These are phyloP conservation scores for Adansonia grandidieri DNA, from an alignment of 441 rosid species.

Conservation along the genomic window DNA sequence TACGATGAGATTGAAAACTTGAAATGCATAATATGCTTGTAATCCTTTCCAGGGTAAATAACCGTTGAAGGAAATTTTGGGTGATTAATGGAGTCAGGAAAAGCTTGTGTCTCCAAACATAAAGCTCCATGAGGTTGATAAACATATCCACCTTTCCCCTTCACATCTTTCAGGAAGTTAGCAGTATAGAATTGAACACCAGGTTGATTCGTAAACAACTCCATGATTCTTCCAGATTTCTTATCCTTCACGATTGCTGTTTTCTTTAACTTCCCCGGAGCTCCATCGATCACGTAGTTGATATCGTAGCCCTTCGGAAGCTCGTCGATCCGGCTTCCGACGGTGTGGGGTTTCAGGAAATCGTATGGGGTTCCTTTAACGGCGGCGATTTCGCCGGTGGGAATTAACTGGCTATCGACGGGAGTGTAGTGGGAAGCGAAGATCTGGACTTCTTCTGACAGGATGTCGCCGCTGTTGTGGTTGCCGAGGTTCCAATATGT, in stretches of 20 bases:
- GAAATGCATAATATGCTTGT: conserved; percentile 66
- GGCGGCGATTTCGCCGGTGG: conserved; percentile 5
- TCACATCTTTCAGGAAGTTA: conserved; percentile 47
- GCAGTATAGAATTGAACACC: conserved; percentile 86
- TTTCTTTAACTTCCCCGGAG: conserved; percentile 2
- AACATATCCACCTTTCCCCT: conserved; percentile 72
- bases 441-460: conserved; percentile 16
- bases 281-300: conserved; percentile 19
- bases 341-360: conserved; percentile 13
- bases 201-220: conserved; percentile 63
- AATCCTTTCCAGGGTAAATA: conserved; percentile 53
- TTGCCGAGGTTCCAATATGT: conserved; percentile 22
- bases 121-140: conserved; percentile 68
- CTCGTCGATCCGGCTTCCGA: conserved; percentile 13
- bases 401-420: background rate
- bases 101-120: conserved; percentile 87
- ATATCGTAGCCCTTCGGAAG: conserved; percentile 11
- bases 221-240: conserved; percentile 40
- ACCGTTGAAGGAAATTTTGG: conserved; percentile 75
- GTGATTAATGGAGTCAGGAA: conserved; percentile 68
- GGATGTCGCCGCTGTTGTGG: conserved; percentile 20
- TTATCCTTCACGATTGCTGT: conserved; percentile 8
- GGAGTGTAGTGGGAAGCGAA: conserved; percentile 21
- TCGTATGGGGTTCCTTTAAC: conserved; percentile 12
- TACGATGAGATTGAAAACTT: conserved; percentile 52